Evolutionary conservation across 2,329 filamentous ascomycete genomes (phyloP).

Genomic region (Pseudopithomyces maydicus): DNA sequence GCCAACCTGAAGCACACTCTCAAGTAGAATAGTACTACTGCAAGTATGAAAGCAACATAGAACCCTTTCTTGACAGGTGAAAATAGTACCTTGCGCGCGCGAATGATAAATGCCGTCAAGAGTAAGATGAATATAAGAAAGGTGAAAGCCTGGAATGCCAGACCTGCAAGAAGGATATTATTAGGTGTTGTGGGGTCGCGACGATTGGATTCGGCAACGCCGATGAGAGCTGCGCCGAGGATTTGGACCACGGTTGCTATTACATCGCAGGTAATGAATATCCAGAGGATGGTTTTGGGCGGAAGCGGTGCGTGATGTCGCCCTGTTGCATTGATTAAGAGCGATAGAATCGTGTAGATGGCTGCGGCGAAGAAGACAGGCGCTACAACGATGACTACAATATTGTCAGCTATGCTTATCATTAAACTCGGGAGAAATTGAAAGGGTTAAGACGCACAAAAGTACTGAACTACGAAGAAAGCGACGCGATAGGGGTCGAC

Average conservation of each 20-base stretch:
- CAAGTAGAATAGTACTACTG: constrained; percentile 58
- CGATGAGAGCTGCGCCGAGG: constrained; percentile 60
- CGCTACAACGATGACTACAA: constrained; percentile 58
- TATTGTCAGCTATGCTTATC: neutral
- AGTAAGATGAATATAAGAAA: constrained; percentile 57
- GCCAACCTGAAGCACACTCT: constrained; percentile 60
- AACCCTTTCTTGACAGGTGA: constrained; percentile 46
- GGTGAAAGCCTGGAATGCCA: constrained; percentile 60
- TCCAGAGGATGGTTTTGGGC: constrained; percentile 56
- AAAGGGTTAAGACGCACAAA: constrained; percentile 40
- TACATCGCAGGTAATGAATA: constrained; percentile 61
- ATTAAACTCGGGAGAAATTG: too few relatives aligned
- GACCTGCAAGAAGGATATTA: constrained; percentile 60
- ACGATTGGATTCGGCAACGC: constrained; percentile 54
- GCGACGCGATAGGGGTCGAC: constrained; percentile 59
- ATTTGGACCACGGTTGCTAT: constrained; percentile 61
- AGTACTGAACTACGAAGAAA: constrained; percentile 65
- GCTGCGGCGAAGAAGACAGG: constrained; percentile 63
- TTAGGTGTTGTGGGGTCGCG: constrained; percentile 59
- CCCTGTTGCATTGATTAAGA: constrained; percentile 55
- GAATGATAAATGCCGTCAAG: constrained; percentile 48
- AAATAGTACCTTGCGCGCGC: constrained; percentile 39
- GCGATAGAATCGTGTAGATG: constrained; percentile 61
- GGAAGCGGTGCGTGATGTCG: constrained; percentile 51
- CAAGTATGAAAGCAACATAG: constrained; percentile 48